These are phyloP conservation scores for Paraleonurus japonicus DNA, from an alignment of 257 asterid genomes.

Conservation along the genomic window DNA sequence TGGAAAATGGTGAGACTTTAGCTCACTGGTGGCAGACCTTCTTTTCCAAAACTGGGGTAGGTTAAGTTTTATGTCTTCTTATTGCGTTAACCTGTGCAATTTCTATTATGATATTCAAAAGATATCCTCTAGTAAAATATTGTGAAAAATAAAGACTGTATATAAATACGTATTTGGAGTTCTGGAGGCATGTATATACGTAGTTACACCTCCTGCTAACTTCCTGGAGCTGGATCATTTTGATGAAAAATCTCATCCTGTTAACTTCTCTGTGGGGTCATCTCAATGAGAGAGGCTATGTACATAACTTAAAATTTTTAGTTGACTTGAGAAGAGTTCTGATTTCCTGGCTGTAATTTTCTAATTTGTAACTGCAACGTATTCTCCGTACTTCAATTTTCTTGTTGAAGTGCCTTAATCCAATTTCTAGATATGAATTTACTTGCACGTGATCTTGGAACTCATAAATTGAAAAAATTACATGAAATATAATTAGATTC, in stretches of 20 bases:
- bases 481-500: not conserved
- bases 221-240: not conserved
- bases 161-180: not conserved
- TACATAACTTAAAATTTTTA: not conserved
- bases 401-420: not conserved
- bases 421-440: not conserved
- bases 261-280: conserved; percentile 3
- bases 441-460: not conserved
- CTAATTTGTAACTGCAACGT: not conserved
- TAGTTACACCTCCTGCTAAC: conserved; percentile 6
- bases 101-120: conserved; percentile 3
- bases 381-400: not conserved
- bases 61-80: not conserved
- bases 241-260: conserved; percentile 2
- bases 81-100: not conserved
- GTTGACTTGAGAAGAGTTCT: not conserved
- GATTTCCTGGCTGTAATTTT: not conserved
- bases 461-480: not conserved
- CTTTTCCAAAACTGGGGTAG: conserved; percentile 48
- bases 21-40: conserved; percentile 56
- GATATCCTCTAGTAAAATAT: not conserved
- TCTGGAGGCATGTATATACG: conserved; percentile 2
- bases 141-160: not conserved
- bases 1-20: conserved; percentile 55
- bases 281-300: not conserved